These are phyloP conservation scores for Oxytropis ochrocephala DNA, from an alignment of 306 rosid species.

Conservation along the genomic window DNA sequence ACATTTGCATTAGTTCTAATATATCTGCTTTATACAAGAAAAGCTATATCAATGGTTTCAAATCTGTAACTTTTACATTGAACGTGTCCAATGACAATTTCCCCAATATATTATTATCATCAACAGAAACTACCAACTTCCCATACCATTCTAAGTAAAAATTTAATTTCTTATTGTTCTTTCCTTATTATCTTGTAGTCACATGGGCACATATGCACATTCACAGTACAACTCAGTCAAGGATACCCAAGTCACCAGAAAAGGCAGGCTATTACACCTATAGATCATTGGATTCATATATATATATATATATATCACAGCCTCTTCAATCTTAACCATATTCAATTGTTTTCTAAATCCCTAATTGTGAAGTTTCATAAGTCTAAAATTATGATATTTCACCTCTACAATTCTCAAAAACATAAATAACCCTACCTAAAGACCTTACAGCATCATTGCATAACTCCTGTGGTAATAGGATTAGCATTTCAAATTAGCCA, in stretches of 20 bases:
- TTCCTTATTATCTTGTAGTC: background rate
- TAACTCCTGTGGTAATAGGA: background rate
- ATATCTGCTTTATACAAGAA: background rate
- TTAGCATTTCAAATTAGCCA: background rate
- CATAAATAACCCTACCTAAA: background rate
- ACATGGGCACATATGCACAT: background rate
- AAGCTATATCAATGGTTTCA: background rate
- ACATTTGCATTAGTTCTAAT: slow-evolving; percentile 2
- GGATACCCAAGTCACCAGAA: background rate
- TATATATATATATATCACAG: no score
- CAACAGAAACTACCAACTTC: slow-evolving; percentile 5
- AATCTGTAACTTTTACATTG: background rate
- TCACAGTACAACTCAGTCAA: background rate
- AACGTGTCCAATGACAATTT: background rate
- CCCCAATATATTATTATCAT: background rate
- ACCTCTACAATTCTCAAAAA: background rate
- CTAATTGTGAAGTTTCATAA: background rate
- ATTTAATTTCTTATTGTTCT: background rate
- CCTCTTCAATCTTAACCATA: background rate
- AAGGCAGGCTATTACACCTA: background rate
- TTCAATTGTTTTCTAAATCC: background rate
- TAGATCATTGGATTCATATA: background rate
- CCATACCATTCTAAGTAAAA: background rate
- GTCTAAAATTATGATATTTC: slow-evolving; percentile 1
- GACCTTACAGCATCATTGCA: background rate